Base-by-base conservation (phyloP, 768 basidiomycete genomes). In the Exidia glandulosa region DNA sequence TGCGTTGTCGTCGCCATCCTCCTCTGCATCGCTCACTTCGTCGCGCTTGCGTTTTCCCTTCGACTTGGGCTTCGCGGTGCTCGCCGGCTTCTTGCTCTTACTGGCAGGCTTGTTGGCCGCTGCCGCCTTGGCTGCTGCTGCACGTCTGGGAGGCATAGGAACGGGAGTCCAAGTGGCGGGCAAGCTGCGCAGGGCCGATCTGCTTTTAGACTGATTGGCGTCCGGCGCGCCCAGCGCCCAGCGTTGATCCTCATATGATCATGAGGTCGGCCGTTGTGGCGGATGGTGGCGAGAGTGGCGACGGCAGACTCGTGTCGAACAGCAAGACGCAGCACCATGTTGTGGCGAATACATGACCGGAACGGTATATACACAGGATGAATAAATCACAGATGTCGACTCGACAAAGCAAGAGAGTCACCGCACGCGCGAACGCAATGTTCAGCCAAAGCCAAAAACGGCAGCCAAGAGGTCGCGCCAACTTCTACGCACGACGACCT, bases 381-480 rank as follows among this genome's bases (percentile, higher is more conserved):
- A 14, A 45, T 23, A 19, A 45, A 13, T 54, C 50, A 25, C 10
- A 27, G 12, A 27, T 25, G 6, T 13, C 16, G 30, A 13, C 50
- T n/a, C n/a, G n/a, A 31, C 30, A 54, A 31, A 54, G 25, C 50
- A 54, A 6, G 50, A 29, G 50, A 54, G 25, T 31, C 25, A 9
- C 30, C 14, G 10, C 5, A 25, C 4, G 25, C 9, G 16, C 50
- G 30, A 25, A 13, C 25, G 19, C 9, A 4, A 14, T 12, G 25
- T 27, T 72, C 60, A 77, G 32, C 75, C 66, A 10, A 77, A 71
- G 25, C 78, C 78, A 45, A 80, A 72, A 23, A 81, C 64, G 12
- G 76, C 70, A 2, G 76, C 70, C 3, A 79, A 64, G 3, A 81
- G 60, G 62, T 81, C 79, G 59, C 74, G 73, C 79, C 79, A 81